These are phyloP conservation scores for Lecanicillium sp. DNA, from an alignment of 2,329 filamentous ascomycete genomes.

Conservation along the genomic window DNA sequence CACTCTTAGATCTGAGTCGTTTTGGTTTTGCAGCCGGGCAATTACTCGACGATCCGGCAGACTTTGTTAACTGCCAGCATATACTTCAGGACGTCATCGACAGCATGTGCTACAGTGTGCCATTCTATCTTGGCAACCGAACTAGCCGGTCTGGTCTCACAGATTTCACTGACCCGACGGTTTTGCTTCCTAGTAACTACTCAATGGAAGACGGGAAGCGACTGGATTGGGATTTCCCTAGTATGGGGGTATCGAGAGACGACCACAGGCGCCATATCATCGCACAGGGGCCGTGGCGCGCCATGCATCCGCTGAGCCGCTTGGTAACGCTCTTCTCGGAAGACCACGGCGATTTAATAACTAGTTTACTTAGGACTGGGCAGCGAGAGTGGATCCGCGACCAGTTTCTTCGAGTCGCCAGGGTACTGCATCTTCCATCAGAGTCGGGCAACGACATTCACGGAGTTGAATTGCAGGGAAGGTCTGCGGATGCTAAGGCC, in stretches of 20 bases:
- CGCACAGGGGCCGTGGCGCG: not conserved
- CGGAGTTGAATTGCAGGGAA: not conserved
- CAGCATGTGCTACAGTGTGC: constrained; percentile 3
- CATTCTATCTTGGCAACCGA: constrained; percentile 1
- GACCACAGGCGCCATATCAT: not conserved
- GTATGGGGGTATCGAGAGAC: not conserved
- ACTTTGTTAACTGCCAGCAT: not conserved
- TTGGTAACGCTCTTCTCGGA: constrained; percentile 1
- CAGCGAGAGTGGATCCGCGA: not conserved
- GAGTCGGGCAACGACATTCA: not conserved
- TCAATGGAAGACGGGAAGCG: not conserved
- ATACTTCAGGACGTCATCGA: constrained; percentile 1
- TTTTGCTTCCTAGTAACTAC: not conserved
- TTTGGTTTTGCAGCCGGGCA: too few relatives aligned
- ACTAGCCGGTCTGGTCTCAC: not conserved
- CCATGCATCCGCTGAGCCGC: not conserved
- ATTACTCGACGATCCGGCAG: too few relatives aligned
- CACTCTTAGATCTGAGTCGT: not conserved
- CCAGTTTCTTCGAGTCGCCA: constrained; percentile 2
- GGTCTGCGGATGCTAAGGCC: not conserved
- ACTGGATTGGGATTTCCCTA: not conserved
- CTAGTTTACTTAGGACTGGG: not conserved
- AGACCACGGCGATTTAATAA: not conserved
- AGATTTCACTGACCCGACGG: not conserved
- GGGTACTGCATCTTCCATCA: not conserved